A percentile compares a stretch with the other conserved stretches of the same genome.
Evolutionary conservation across 2,329 filamentous ascomycete genomes (phyloP).

Genomic region (Fusarium coicis): DNA sequence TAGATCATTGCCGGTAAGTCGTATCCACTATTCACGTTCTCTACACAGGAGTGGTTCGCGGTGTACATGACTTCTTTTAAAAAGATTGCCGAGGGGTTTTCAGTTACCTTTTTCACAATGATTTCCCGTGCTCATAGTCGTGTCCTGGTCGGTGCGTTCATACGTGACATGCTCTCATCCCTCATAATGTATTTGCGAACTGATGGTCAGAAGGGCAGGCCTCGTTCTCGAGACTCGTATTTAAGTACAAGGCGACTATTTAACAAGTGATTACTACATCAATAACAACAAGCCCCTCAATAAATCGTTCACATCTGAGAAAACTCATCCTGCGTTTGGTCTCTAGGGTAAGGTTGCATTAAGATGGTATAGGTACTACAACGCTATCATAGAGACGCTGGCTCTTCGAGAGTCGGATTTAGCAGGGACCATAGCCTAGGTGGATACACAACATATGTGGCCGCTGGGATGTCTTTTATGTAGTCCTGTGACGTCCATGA

Average conservation of each 20-base stretch:
- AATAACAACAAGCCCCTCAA: not conserved
- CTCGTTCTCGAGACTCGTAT: not conserved
- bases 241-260: not conserved
- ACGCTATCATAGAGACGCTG: too few relatives aligned
- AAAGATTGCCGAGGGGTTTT: not conserved
- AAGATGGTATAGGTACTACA: not conserved
- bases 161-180: not conserved
- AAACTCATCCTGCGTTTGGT: not conserved
- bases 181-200: not conserved
- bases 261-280: not conserved
- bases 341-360: not conserved
- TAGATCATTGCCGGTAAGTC: not conserved
- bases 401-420: not conserved
- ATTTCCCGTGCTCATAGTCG: not conserved
- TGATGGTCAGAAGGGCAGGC: not conserved
- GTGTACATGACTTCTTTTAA: not conserved
- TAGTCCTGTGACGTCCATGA: not conserved
- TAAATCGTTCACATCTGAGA: not conserved
- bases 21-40: not conserved
- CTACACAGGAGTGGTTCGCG: not conserved
- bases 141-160: not conserved
- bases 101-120: not conserved
- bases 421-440: not conserved
- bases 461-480: not conserved
- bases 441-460: too few relatives aligned